These are phyloP conservation scores for Russula ochroleuca DNA, from an alignment of 768 basidiomycete genomes.

Conservation along the genomic window DNA sequence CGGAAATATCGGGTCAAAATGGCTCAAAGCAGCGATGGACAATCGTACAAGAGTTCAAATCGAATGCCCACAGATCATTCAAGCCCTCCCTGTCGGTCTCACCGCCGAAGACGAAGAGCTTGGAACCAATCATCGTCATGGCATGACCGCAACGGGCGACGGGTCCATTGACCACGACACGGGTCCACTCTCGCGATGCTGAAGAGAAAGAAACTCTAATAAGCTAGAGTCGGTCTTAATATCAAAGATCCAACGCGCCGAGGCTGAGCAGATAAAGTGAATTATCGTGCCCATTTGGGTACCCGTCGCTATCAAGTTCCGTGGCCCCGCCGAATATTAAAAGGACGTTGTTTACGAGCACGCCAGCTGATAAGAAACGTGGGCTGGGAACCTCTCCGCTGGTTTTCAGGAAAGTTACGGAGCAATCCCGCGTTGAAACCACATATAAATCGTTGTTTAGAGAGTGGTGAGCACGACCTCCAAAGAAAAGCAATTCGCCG, in stretches of 20 bases:
- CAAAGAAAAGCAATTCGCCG: slow-evolving; percentile 94
- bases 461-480: slow-evolving; percentile 58
- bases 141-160: slow-evolving; percentile 89
- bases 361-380: slow-evolving; percentile 87
- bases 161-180: slow-evolving; percentile 75
- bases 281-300: slow-evolving; percentile 59
- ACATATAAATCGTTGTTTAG: slow-evolving; percentile 83
- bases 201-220: background rate
- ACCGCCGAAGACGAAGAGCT: slow-evolving; percentile 93
- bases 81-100: slow-evolving; percentile 91
- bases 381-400: slow-evolving; percentile 83
- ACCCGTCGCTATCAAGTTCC: slow-evolving; percentile 60
- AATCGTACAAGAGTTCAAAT: slow-evolving; percentile 78
- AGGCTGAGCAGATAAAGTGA: slow-evolving; percentile 90
- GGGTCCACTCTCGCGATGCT: slow-evolving; percentile 96
- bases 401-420: slow-evolving; percentile 79
- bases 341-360: slow-evolving; percentile 89
- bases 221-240: background rate
- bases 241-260: slow-evolving; percentile 53
- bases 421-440: slow-evolving; percentile 68
- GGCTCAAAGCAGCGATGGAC: slow-evolving; percentile 8
- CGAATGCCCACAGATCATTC: slow-evolving; percentile 94
- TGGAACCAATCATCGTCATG: slow-evolving; percentile 84
- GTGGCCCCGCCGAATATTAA: slow-evolving; percentile 99
- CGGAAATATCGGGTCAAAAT: slow-evolving; percentile 9